Evolutionary conservation across 73 alveolate genomes (phyloP).

Genomic region (Effrenium voratum): DNA sequence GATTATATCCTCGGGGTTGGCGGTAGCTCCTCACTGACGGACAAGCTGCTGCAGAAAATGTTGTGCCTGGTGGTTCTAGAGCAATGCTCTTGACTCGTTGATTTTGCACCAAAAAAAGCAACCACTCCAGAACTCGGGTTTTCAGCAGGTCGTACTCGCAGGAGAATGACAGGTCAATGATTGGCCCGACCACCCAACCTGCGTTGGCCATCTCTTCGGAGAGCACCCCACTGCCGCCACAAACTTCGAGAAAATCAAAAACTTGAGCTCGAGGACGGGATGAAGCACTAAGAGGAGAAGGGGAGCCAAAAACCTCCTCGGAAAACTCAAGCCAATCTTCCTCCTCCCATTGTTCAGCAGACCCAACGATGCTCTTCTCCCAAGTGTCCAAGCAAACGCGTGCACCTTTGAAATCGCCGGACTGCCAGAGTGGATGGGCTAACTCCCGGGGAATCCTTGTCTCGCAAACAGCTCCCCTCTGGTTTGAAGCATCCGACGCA

Average conservation of each 20-base stretch:
- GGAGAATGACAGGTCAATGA: background rate
- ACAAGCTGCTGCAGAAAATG: background rate
- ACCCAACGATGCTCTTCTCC: background rate
- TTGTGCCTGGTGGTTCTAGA: slow-evolving; percentile 16
- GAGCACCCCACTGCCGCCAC: slow-evolving; percentile 28
- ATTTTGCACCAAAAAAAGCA: background rate
- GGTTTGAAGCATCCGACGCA: background rate
- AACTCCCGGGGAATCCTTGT: background rate
- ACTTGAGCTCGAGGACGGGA: background rate
- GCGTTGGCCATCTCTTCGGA: background rate
- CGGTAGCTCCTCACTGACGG: background rate
- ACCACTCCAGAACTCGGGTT: background rate
- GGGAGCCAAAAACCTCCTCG: too few relatives aligned
- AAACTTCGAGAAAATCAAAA: slow-evolving; percentile 2
- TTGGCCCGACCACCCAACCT: background rate
- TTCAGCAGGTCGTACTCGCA: background rate
- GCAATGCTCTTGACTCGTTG: background rate
- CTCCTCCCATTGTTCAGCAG: background rate
- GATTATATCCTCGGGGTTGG: background rate
- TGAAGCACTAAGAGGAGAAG: background rate
- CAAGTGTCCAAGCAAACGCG: background rate
- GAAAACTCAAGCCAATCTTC: too few relatives aligned
- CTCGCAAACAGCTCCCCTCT: background rate
- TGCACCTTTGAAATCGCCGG: background rate
- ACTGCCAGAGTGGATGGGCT: background rate